Percentiles rank a stretch among this genome's conserved stretches.
These are phyloP conservation scores for Phytopythium montanum DNA, from an alignment of 352 stramenopile species.

Conservation along the genomic window DNA sequence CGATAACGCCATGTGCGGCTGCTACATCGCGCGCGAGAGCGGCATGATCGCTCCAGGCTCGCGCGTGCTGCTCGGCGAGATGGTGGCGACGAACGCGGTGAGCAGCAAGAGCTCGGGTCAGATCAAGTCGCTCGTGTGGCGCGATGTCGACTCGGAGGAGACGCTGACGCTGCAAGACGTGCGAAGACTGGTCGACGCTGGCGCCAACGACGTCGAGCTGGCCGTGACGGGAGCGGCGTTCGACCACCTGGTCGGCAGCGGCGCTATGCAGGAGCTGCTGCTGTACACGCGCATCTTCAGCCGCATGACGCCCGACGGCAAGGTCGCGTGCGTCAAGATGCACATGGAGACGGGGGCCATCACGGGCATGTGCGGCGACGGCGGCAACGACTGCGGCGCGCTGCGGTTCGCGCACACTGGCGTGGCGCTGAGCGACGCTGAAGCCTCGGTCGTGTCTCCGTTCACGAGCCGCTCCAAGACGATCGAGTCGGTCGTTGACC, in stretches of 20 bases:
- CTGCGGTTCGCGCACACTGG: conserved; percentile 76
- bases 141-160: conserved; percentile 40
- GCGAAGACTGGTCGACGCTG: conserved; percentile 22
- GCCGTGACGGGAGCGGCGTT: conserved; percentile 40
- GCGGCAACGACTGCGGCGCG: conserved; percentile 79
- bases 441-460: conserved; percentile 71
- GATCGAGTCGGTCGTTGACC: conserved; percentile 75
- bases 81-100: conserved; percentile 19
- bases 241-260: conserved; percentile 26
- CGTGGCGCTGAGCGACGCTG: conserved; percentile 67
- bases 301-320: conserved; percentile 42
- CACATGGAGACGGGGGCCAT: conserved; percentile 38
- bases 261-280: conserved; percentile 31
- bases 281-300: conserved; percentile 41
- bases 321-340: conserved; percentile 33
- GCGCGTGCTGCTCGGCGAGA: conserved; percentile 34
- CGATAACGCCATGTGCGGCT: conserved; percentile 52
- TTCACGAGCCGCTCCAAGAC: conserved; percentile 83
- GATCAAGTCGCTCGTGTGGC: conserved; percentile 34
- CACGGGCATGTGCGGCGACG: conserved; percentile 51
- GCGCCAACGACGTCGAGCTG: conserved; percentile 25
- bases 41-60: conserved; percentile 26
- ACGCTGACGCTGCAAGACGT: conserved; percentile 28
- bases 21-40: conserved; percentile 35
- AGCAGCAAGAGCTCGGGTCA: not conserved